phyloP scores from a whole-genome alignment of 225 moss, liverwort and hornwort genomes.

The Climacium dendroides region DNA sequence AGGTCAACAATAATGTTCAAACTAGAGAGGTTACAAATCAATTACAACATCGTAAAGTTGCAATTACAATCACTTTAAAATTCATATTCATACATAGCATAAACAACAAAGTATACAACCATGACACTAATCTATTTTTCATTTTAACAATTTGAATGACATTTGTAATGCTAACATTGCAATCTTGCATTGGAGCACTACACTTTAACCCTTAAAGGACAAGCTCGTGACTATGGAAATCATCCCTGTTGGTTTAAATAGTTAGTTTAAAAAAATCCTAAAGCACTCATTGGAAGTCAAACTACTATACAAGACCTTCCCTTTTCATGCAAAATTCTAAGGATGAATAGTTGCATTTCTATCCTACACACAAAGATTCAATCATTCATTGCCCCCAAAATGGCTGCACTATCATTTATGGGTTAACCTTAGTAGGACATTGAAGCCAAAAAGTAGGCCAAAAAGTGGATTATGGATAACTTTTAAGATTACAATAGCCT shows the following conservation, averaged over 20 bases:
- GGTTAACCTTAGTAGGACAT: accelerated
- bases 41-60: not conserved
- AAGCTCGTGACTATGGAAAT: too few species aligned
- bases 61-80: not conserved
- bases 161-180: not conserved
- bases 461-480: not conserved
- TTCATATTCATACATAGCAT: not conserved
- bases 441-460: too few species aligned
- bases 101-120: not conserved
- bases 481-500: not conserved
- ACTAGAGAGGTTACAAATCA: not conserved
- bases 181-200: not conserved
- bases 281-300: too few species aligned
- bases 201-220: not conserved
- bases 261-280: too few species aligned
- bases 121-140: not conserved
- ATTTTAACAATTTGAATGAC: not conserved
- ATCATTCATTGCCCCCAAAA: too few species aligned
- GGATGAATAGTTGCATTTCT: too few species aligned
- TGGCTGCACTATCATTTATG: too few species aligned
- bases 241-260: too few species aligned
- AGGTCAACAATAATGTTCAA: not conserved
- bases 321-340: too few species aligned
- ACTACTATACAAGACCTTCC: too few species aligned
- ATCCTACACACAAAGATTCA: too few species aligned